Base-by-base conservation (phyloP, 306 rosid species). In the Pyrus pyrifolia region DNA sequence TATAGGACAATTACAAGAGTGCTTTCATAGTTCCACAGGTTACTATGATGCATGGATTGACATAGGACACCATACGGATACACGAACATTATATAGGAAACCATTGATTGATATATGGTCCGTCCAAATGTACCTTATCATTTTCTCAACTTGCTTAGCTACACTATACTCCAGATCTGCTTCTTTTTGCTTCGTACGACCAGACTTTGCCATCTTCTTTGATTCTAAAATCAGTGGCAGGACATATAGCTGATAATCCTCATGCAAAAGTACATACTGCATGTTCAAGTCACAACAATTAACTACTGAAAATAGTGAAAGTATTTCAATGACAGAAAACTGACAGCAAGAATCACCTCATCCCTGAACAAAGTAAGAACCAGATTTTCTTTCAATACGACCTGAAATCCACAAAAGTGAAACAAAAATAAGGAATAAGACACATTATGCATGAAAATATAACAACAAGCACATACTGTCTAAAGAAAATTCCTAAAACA, bases 201-300 rank as follows among this genome's bases (percentile, higher is more conserved):
- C 99, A 77, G 99, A 89, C 88, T 92, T 95, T 62, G 99, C 99
- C 97, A 95, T 89, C 90, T 87, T 95, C 90, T 95, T 95, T 80
- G 99, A 95, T 87, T 95, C 99, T 76, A 92, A 79, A 81, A 92
- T 91, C 68, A 96, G 89, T 68, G 97, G 98, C 77, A 95, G 86
- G 82, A 95, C 99, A 27, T 88, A 90, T 75, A 80, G 84, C 81
- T 90, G 99, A 85, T 95, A 95, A 73, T 95, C 97, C 88, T 95
- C 99, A 19, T 95, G 99, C 86, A 95, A 69, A 79, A 87, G 93
- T 78, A 92, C 70, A 81, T 87, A 88, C 99, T 95, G 90, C 84
- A 81, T 66, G 53, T 83, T 62, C 59, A 55, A 67, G 79, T 86
- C 52, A 30, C 52, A 68, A 70, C 67, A 67, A 60, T 71, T 67